A percentile compares a stretch with the other conserved stretches of the same genome.
These are phyloP conservation scores for Beauveria rudraprayagi DNA, from an alignment of 2,329 filamentous ascomycete genomes.

Conservation along the genomic window DNA sequence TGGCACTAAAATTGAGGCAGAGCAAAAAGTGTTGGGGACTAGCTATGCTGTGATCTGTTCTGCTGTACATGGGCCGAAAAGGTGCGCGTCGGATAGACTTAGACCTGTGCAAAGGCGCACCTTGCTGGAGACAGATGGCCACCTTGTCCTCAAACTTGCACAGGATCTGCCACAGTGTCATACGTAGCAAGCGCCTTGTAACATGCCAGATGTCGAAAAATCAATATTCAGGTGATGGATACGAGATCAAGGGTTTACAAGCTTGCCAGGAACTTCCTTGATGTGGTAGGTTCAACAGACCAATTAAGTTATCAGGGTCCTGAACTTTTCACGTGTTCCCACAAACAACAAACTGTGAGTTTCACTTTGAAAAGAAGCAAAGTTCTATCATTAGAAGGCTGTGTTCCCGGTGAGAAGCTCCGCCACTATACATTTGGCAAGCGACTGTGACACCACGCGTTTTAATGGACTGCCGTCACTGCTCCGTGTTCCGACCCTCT, in stretches of 20 bases:
- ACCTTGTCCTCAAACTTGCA: neutral
- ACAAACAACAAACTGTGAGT: neutral
- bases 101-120: neutral
- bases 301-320: neutral
- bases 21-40: neutral
- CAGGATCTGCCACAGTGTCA: neutral
- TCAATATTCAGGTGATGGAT: neutral
- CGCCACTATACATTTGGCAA: neutral
- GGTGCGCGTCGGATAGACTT: neutral
- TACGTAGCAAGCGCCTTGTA: constrained; percentile 1
- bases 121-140: neutral
- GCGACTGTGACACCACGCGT: neutral
- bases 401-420: too few species aligned
- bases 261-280: neutral
- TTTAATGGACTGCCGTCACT: neutral
- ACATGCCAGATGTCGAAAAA: neutral
- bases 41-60: neutral
- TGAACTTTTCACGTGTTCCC: neutral
- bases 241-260: neutral
- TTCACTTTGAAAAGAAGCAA: neutral
- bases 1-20: neutral
- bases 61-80: neutral
- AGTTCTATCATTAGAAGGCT: too few species aligned
- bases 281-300: neutral
- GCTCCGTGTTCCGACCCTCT: neutral